phyloP scores from a whole-genome alignment of 768 basidiomycete genomes.

The Boletus vinaceobasis region DNA sequence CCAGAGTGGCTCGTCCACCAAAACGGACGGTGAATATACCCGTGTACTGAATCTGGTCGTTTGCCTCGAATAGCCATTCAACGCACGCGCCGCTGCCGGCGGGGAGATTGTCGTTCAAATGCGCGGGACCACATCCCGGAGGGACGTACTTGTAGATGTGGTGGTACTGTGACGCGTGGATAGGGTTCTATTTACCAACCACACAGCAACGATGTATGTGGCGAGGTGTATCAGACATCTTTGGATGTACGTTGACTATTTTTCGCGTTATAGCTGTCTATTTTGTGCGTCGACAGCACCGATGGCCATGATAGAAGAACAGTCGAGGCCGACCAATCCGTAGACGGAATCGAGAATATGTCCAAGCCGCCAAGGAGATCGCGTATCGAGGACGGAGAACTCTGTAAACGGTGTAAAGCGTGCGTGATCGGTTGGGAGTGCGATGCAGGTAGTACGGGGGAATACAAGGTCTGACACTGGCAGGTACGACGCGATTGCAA shows the following conservation, averaged over 20 bases:
- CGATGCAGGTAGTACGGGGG: background rate
- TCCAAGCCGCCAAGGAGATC: background rate
- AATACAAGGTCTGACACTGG: background rate
- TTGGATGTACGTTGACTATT: background rate
- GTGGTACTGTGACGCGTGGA: background rate
- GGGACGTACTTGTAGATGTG: background rate
- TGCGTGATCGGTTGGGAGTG: background rate
- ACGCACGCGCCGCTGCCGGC: background rate
- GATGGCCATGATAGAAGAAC: background rate
- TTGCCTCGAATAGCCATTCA: background rate
- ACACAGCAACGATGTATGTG: background rate
- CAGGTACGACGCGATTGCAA: background rate
- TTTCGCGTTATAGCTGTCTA: background rate
- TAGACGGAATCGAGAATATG: background rate
- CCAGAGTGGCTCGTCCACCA: background rate
- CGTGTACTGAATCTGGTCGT: background rate
- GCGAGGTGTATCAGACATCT: background rate
- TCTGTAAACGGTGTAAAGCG: background rate
- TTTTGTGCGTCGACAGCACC: background rate
- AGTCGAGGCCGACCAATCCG: background rate
- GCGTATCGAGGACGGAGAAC: background rate
- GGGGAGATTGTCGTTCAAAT: background rate
- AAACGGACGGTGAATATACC: background rate
- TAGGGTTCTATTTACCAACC: background rate
- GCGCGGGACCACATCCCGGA: background rate